Percentiles rank a stretch among this genome's conserved stretches.
These are phyloP conservation scores for Spatholobus suberectus DNA, from an alignment of 306 rosid genomes.

Conservation along the genomic window DNA sequence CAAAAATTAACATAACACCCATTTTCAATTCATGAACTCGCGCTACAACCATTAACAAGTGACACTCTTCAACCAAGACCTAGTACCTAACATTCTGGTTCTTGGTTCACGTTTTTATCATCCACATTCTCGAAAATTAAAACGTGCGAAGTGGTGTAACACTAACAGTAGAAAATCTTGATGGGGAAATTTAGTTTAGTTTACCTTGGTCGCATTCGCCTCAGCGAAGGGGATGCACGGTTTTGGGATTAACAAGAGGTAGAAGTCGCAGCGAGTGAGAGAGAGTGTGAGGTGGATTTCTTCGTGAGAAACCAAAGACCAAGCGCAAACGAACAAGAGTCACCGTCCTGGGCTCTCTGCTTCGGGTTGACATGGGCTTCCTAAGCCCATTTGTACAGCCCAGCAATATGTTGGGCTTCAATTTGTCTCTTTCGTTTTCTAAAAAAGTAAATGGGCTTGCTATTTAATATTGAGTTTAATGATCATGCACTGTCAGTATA, in stretches of 20 bases:
- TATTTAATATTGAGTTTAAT: too few species aligned
- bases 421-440: neutral
- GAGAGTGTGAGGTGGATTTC: neutral
- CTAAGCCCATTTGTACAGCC: neutral
- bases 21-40: neutral
- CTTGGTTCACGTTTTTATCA: neutral
- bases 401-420: neutral
- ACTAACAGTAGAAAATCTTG: neutral
- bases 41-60: neutral
- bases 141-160: neutral
- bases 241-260: neutral
- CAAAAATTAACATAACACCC: neutral
- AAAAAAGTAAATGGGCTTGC: too few species aligned
- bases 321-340: neutral
- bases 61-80: neutral
- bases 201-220: constrained; percentile 40
- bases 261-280: neutral
- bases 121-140: neutral
- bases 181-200: neutral
- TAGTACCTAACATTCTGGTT: neutral
- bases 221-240: neutral
- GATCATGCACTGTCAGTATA: too few species aligned
- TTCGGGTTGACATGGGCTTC: neutral
- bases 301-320: neutral
- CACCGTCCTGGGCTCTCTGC: neutral